phyloP scores from a whole-genome alignment of 257 asterid species.

The Ophiorrhiza pumila region DNA sequence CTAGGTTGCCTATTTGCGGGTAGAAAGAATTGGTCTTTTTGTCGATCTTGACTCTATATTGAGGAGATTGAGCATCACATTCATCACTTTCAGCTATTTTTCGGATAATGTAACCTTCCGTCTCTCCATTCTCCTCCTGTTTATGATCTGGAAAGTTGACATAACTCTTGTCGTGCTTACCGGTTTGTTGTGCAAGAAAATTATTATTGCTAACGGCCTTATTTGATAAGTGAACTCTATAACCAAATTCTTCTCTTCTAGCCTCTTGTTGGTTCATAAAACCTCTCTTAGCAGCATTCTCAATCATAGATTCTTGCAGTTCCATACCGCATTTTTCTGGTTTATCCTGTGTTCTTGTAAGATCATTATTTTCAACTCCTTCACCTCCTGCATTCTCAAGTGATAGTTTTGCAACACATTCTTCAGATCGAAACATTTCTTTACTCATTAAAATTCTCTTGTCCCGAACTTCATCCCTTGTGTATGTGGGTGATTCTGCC shows the following conservation, averaged over 20 bases:
- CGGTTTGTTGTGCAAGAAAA: slow-evolving; percentile 4
- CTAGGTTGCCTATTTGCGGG: slow-evolving; percentile 17
- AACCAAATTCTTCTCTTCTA: slow-evolving; percentile 23
- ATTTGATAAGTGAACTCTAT: slow-evolving; percentile 11
- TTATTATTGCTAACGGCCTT: slow-evolving; percentile 13
- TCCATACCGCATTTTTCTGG: slow-evolving; percentile 21
- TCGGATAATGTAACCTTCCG: slow-evolving; percentile 22
- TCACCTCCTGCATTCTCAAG: slow-evolving; percentile 26
- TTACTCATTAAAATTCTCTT: slow-evolving; percentile 15
- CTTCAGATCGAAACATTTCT: slow-evolving; percentile 25
- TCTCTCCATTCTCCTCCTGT: slow-evolving; percentile 22
- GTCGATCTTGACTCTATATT: slow-evolving; percentile 16
- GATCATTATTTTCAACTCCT: slow-evolving; percentile 24
- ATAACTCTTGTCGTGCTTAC: slow-evolving; percentile 15
- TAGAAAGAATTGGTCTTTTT: slow-evolving; percentile 18
- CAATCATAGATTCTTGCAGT: not conserved
- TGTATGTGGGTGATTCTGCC: slow-evolving; percentile 22
- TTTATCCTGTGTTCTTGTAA: slow-evolving; percentile 22
- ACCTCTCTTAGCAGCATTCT: slow-evolving; percentile 17
- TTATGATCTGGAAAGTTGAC: slow-evolving; percentile 12
- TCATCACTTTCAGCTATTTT: slow-evolving; percentile 15
- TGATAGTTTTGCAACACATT: slow-evolving; percentile 28
- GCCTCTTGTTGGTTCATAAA: slow-evolving; percentile 16
- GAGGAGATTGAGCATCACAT: slow-evolving; percentile 21
- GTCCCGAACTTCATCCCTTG: slow-evolving; percentile 27